These are phyloP conservation scores for Caloboletus firmus DNA, from an alignment of 1,284 basidiomycete species.

Conservation along the genomic window DNA sequence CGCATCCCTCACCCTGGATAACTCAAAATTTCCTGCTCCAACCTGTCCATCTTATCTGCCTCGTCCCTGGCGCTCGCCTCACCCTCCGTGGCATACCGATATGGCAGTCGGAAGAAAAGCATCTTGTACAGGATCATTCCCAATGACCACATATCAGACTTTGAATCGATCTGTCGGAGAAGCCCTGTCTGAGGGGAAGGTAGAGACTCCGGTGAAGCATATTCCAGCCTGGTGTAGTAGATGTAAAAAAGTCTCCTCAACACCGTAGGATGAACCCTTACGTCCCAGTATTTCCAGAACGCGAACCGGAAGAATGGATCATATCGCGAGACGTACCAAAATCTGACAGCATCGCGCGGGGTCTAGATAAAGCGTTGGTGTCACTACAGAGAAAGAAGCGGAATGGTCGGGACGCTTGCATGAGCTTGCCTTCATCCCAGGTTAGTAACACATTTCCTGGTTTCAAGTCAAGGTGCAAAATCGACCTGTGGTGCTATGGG, in stretches of 20 bases:
- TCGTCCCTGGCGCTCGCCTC: slow-evolving; percentile 50
- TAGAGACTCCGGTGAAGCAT: slow-evolving; percentile 84
- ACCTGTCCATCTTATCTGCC: slow-evolving; percentile 55
- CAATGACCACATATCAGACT: slow-evolving; percentile 86
- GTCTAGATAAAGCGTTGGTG: slow-evolving; percentile 41
- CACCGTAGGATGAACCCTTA: slow-evolving; percentile 43
- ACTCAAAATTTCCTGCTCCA: slow-evolving; percentile 72
- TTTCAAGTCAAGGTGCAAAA: slow-evolving; percentile 90
- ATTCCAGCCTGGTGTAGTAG: slow-evolving; percentile 59
- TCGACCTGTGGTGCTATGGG: slow-evolving; percentile 75
- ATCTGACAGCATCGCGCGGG: slow-evolving; percentile 87
- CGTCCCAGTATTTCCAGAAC: slow-evolving; percentile 92
- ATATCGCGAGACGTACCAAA: slow-evolving; percentile 93
- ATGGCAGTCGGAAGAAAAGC: slow-evolving; percentile 84
- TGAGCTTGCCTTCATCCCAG: slow-evolving; percentile 85
- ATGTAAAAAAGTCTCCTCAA: slow-evolving; percentile 6
- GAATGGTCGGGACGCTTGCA: slow-evolving; percentile 45
- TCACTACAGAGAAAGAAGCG: slow-evolving; percentile 8
- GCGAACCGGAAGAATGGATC: slow-evolving; percentile 62
- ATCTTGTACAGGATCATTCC: slow-evolving; percentile 93
- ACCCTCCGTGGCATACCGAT: slow-evolving; percentile 61
- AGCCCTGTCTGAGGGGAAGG: slow-evolving; percentile 65
- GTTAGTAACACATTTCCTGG: slow-evolving; percentile 92
- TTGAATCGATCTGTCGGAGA: slow-evolving; percentile 77
- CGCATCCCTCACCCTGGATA: slow-evolving; percentile 64